These are phyloP conservation scores for Cladosporium phlei DNA, from an alignment of 2,329 filamentous ascomycete genomes.

Conservation along the genomic window DNA sequence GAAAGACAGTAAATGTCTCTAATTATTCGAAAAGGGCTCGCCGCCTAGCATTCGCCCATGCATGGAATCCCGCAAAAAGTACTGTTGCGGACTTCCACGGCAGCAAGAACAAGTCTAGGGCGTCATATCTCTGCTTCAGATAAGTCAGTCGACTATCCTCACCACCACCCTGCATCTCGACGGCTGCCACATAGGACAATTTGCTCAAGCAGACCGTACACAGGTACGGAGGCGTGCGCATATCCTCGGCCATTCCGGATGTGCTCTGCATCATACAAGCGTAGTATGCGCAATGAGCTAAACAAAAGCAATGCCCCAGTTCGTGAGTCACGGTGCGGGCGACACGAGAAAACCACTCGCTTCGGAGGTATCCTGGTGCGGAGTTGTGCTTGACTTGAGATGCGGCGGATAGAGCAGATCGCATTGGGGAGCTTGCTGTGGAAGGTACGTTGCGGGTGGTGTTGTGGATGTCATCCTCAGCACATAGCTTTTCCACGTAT, in stretches of 20 bases:
- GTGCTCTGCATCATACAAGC: slow-evolving; percentile 62
- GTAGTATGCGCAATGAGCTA: slow-evolving; percentile 63
- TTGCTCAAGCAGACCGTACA: slow-evolving; percentile 58
- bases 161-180: background rate
- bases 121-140: slow-evolving; percentile 36
- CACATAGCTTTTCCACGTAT: slow-evolving; percentile 42
- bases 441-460: background rate
- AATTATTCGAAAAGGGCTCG: too few relatives aligned
- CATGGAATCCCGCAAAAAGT: slow-evolving; percentile 45
- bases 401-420: slow-evolving; percentile 16
- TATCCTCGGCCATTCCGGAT: slow-evolving; percentile 53
- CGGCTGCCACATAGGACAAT: slow-evolving; percentile 29
- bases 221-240: slow-evolving; percentile 58
- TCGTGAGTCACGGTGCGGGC: slow-evolving; percentile 60
- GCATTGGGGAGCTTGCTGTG: slow-evolving; percentile 4
- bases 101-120: slow-evolving; percentile 41
- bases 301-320: slow-evolving; percentile 63
- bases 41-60: slow-evolving; percentile 39
- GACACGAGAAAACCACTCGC: slow-evolving; percentile 55
- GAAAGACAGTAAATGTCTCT: too few relatives aligned
- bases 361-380: slow-evolving; percentile 16
- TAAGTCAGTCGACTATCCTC: slow-evolving; percentile 19
- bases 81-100: slow-evolving; percentile 36
- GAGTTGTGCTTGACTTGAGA: background rate
- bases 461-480: slow-evolving; percentile 13